Percentiles rank a stretch among this genome's conserved stretches.
Evolutionary conservation across 139 green algal species (phyloP).

Genomic region (Klebsormidium nitens): DNA sequence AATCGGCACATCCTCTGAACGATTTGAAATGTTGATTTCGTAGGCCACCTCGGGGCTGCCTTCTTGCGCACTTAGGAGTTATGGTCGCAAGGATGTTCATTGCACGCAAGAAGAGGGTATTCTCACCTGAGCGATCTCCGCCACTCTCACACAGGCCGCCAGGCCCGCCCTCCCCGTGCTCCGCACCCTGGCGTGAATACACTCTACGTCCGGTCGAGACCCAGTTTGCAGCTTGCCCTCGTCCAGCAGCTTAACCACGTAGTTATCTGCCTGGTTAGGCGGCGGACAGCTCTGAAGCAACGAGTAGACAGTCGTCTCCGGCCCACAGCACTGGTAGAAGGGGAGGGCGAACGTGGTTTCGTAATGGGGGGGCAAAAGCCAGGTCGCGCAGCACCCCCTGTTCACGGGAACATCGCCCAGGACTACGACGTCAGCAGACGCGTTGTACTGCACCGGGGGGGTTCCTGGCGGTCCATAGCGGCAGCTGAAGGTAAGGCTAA

Average conservation of each 20-base stretch:
- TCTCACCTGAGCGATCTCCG: background rate
- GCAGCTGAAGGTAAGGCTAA: constrained; percentile 1
- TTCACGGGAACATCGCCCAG: background rate
- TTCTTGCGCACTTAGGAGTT: too few relatives aligned
- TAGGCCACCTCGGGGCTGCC: too few relatives aligned
- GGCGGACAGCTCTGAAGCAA: background rate
- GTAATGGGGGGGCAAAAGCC: background rate
- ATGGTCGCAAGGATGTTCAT: too few relatives aligned
- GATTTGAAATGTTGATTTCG: too few relatives aligned
- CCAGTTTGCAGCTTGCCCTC: background rate
- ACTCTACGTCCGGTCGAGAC: background rate
- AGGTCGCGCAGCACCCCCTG: background rate
- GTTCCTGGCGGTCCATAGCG: too few relatives aligned
- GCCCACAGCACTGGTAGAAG: background rate
- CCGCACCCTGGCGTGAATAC: background rate
- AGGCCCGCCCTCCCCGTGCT: background rate
- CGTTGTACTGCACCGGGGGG: too few relatives aligned
- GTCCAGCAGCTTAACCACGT: background rate
- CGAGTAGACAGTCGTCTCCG: background rate
- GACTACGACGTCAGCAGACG: background rate
- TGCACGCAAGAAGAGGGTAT: too few relatives aligned
- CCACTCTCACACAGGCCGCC: background rate
- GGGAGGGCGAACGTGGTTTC: background rate
- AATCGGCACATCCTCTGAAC: too few relatives aligned
- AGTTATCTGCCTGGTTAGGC: too few relatives aligned